Percentiles rank a stretch among this genome's conserved stretches.
Evolutionary conservation across 148 eudicot genomes (phyloP).

Genomic region (Bassia scoparia): DNA sequence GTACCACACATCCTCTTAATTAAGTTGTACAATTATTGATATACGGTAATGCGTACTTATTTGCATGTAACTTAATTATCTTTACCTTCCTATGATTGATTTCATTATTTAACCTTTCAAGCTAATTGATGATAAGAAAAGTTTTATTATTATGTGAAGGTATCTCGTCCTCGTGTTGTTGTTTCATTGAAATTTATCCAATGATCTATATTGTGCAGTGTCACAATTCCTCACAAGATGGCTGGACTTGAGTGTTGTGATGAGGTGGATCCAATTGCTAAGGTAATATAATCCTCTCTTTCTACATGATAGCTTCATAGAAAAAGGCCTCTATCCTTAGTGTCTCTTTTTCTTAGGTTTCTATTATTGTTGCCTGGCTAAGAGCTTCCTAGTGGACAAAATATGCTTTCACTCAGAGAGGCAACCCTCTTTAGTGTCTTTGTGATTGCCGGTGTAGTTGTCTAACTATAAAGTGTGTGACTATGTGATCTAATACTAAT

Average conservation of each 20-base stretch:
- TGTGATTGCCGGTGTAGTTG: too few relatives aligned
- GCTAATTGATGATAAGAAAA: neutral
- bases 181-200: neutral
- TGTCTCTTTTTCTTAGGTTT: too few relatives aligned
- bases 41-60: neutral
- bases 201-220: slow-evolving; percentile 25
- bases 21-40: neutral
- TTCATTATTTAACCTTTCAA: neutral
- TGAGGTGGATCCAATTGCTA: slow-evolving; percentile 43
- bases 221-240: slow-evolving; percentile 42
- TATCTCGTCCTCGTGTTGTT: neutral
- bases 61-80: neutral
- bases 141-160: neutral
- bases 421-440: too few relatives aligned
- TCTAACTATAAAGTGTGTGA: too few relatives aligned
- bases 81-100: neutral
- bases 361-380: too few relatives aligned
- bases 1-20: too few relatives aligned
- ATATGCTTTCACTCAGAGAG: too few relatives aligned
- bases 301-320: neutral
- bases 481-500: too few relatives aligned
- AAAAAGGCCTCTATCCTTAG: neutral
- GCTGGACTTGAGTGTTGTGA: slow-evolving; percentile 41
- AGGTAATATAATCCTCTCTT: slow-evolving; percentile 19
- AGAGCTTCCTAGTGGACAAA: too few relatives aligned